These are phyloP conservation scores for Saturnispora dispora DNA, from an alignment of 805 yeast genomes.

Conservation along the genomic window DNA sequence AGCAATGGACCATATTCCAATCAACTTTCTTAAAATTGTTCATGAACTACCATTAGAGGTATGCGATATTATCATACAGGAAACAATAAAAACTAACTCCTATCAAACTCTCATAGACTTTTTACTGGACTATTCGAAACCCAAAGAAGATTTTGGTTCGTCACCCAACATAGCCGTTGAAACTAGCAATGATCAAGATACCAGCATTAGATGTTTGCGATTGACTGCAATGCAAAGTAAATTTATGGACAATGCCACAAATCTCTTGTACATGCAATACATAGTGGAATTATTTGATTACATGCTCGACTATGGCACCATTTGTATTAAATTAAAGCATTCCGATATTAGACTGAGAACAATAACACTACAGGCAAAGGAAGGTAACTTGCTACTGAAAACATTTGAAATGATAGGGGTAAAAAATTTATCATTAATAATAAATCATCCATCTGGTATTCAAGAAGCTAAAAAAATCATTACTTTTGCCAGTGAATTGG, in stretches of 20 bases:
- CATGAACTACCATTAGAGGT: conserved; percentile 1
- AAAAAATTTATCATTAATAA: not conserved
- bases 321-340: conserved; percentile 1
- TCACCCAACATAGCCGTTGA: not conserved
- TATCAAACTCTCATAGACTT: conserved; percentile 6
- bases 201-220: not conserved
- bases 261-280: not conserved
- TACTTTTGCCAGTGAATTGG: conserved; percentile 1
- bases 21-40: not conserved
- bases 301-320: conserved; percentile 2
- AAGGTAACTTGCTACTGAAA: conserved; percentile 3
- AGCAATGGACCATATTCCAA: not conserved
- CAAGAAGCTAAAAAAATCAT: conserved; percentile 2
- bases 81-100: not conserved
- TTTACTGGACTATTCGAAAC: not conserved
- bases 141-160: not conserved
- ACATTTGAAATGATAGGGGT: not conserved
- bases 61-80: not conserved
- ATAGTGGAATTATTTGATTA: conserved; percentile 2
- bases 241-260: not conserved
- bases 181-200: not conserved
- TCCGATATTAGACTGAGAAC: conserved; percentile 5
- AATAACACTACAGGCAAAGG: conserved; percentile 1
- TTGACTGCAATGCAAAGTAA: not conserved
- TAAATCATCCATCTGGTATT: conserved; percentile 3